phyloP scores from a whole-genome alignment of 2,329 filamentous ascomycete genomes.

The Nemania diffusa region DNA sequence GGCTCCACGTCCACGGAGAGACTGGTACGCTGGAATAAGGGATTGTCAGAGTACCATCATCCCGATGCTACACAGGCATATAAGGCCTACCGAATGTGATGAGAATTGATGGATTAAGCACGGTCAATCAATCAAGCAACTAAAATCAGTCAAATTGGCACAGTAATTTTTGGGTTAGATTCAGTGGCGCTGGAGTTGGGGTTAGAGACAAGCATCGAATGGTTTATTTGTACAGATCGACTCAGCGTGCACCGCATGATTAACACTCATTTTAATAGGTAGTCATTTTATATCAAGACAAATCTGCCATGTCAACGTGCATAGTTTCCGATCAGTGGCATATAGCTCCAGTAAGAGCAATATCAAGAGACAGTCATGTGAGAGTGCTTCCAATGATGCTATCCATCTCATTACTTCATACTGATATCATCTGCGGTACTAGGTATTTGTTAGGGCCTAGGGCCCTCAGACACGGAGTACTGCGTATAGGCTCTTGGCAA shows the following conservation, averaged over 20 bases:
- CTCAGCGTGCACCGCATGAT: neutral
- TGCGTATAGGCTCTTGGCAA: too few relatives aligned
- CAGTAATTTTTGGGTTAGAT: slow-evolving; percentile 13
- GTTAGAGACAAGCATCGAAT: neutral
- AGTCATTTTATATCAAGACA: slow-evolving; percentile 6
- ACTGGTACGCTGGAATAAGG: slow-evolving; percentile 48
- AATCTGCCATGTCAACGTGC: neutral
- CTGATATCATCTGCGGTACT: too few relatives aligned
- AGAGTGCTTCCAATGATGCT: too few relatives aligned
- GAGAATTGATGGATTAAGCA: neutral
- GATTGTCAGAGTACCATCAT: slow-evolving; percentile 45
- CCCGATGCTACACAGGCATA: slow-evolving; percentile 39
- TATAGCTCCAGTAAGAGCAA: too few relatives aligned
- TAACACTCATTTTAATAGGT: slow-evolving; percentile 15
- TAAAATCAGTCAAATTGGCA: neutral
- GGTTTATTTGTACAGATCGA: slow-evolving; percentile 7
- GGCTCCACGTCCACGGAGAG: slow-evolving; percentile 42
- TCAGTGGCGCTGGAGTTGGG: slow-evolving; percentile 15
- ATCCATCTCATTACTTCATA: too few relatives aligned
- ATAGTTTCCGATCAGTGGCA: too few relatives aligned
- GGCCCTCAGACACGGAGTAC: too few relatives aligned
- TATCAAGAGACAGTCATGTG: too few relatives aligned
- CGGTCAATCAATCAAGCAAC: too few relatives aligned
- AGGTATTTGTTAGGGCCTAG: too few relatives aligned
- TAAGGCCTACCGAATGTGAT: slow-evolving; percentile 47